phyloP scores from a whole-genome alignment of 495 filamentous ascomycete genomes.

The Zalerion maritima region DNA sequence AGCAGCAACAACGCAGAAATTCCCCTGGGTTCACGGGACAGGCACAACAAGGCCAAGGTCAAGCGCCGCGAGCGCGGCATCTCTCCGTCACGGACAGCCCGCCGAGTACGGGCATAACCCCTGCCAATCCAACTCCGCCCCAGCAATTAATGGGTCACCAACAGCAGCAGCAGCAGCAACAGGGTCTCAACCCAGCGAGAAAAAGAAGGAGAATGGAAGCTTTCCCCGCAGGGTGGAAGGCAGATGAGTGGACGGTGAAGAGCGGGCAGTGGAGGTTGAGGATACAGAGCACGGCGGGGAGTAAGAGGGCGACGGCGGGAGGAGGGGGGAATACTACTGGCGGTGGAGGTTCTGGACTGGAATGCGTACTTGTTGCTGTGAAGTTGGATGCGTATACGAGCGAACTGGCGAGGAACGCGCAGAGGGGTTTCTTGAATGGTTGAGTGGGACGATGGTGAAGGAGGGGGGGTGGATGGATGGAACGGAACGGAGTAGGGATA shows the following conservation, averaged over 20 bases:
- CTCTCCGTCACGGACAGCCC: too few relatives aligned
- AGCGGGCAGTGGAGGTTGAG: constrained; percentile 71
- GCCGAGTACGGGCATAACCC: constrained; percentile 13
- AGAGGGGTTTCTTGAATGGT: constrained; percentile 46
- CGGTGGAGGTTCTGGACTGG: constrained; percentile 41
- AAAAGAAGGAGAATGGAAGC: constrained; percentile 32
- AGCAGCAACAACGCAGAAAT: constrained; percentile 14
- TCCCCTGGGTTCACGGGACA: constrained; percentile 18
- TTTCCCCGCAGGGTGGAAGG: constrained; percentile 8
- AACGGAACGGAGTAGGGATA: too few relatives aligned
- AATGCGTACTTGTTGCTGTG: constrained; percentile 58
- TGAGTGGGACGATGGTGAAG: too few relatives aligned
- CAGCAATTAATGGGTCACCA: too few relatives aligned
- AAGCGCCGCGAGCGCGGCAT: too few relatives aligned
- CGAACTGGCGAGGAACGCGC: constrained; percentile 52
- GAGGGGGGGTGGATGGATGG: too few relatives aligned
- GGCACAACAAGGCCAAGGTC: constrained; percentile 10
- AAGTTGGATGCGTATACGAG: constrained; percentile 64
- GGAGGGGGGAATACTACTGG: too few relatives aligned
- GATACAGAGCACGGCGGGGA: constrained; percentile 36
- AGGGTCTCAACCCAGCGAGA: constrained; percentile 22
- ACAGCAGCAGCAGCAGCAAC: too few relatives aligned
- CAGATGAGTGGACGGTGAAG: constrained; percentile 54
- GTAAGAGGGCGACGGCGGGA: constrained; percentile 10
- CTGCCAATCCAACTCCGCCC: too few relatives aligned